A percentile compares a stretch with the other conserved stretches of the same genome.
These are phyloP conservation scores for Sesbania bispinosa DNA, from an alignment of 306 rosid species.

Conservation along the genomic window DNA sequence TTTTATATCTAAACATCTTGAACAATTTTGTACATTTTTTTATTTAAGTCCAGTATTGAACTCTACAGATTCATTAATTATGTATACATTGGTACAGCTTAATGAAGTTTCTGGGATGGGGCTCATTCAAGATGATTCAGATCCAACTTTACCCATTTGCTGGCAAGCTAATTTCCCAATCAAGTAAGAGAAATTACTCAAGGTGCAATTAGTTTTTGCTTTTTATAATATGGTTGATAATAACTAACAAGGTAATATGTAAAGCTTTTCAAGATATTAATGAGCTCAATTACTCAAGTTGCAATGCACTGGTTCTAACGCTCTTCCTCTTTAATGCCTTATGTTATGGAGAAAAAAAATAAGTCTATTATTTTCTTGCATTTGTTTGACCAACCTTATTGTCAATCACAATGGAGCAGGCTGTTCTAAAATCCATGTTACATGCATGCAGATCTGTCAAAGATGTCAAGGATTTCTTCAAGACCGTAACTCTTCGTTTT, in stretches of 20 bases:
- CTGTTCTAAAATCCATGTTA: constrained; percentile 19
- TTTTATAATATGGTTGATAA: neutral
- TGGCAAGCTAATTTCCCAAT: constrained; percentile 59
- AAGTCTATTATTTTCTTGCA: constrained; percentile 16
- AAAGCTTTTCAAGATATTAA: neutral
- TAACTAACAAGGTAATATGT: neutral
- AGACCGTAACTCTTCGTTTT: constrained; percentile 59
- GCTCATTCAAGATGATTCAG: constrained; percentile 56
- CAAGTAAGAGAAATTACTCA: constrained; percentile 38
- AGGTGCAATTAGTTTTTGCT: neutral
- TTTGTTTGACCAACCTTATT: constrained; percentile 1
- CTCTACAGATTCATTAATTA: constrained; percentile 5
- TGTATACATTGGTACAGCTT: constrained; percentile 49
- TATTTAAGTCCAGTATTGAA: constrained; percentile 1
- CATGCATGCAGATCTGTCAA: constrained; percentile 52
- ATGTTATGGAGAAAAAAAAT: neutral
- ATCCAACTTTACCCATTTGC: constrained; percentile 65
- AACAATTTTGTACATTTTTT: neutral
- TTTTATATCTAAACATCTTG: constrained; percentile 11
- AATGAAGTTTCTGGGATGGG: constrained; percentile 48
- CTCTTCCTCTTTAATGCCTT: neutral
- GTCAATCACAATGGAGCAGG: neutral
- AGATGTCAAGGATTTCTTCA: constrained; percentile 65
- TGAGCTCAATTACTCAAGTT: neutral
- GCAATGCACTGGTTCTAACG: neutral